Percentiles rank a stretch among this genome's conserved stretches.
These are phyloP conservation scores for Manihot esculenta DNA, from an alignment of 441 rosid species.

Conservation along the genomic window DNA sequence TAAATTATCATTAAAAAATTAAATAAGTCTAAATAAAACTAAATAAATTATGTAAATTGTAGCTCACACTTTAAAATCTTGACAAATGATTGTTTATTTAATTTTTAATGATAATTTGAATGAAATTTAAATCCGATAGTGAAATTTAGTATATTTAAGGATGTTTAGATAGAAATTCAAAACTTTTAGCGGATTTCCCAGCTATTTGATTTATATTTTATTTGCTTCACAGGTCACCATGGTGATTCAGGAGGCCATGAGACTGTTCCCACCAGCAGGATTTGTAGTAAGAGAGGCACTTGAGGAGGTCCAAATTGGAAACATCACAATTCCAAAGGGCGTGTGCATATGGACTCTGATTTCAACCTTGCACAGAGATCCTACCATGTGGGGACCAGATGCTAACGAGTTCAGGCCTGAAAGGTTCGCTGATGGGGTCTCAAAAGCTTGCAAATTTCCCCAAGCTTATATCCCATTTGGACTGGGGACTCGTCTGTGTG, in stretches of 20 bases:
- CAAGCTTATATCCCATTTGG: conserved; percentile 75
- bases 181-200: no score
- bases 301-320: conserved; percentile 47
- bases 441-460: conserved; percentile 60
- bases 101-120: no score
- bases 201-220: neutral
- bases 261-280: conserved; percentile 56
- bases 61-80: no score
- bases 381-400: conserved; percentile 57
- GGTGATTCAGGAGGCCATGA: conserved; percentile 12
- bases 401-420: conserved; percentile 63
- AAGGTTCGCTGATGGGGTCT: conserved; percentile 53
- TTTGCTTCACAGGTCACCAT: conserved; percentile 4
- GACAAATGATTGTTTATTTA: no score
- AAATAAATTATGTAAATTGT: no score
- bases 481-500: conserved; percentile 58
- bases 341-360: conserved; percentile 59
- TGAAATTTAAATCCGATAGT: no score
- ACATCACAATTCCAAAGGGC: conserved; percentile 48
- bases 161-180: no score
- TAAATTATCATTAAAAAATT: no score
- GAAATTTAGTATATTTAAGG: no score
- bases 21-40: no score
- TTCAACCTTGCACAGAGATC: conserved; percentile 59
- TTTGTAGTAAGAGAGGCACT: conserved; percentile 63